These are phyloP conservation scores for Ammopiptanthus mongolicus DNA, from an alignment of 306 rosid genomes.

Conservation along the genomic window DNA sequence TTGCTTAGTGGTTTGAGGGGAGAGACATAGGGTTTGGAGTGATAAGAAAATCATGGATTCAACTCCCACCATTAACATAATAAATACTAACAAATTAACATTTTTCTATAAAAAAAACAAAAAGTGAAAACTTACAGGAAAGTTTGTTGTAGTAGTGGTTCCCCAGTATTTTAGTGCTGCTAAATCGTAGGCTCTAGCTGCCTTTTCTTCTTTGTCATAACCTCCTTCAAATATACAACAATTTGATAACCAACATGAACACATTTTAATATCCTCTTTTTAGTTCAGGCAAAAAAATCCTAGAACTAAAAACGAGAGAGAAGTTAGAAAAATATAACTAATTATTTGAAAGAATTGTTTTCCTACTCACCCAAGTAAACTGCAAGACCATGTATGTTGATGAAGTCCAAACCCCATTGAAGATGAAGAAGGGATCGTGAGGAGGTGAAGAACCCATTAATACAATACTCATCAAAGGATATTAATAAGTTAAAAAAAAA, in stretches of 20 bases:
- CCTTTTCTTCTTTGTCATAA: slow-evolving; percentile 95
- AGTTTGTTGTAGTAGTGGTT: slow-evolving; percentile 86
- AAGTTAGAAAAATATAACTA: not conserved
- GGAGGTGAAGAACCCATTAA: slow-evolving; percentile 3
- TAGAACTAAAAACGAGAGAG: too few relatives aligned
- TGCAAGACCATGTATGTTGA: slow-evolving; percentile 42
- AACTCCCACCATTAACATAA: too few relatives aligned
- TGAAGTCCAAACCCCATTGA: slow-evolving; percentile 19
- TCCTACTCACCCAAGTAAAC: slow-evolving; percentile 80
- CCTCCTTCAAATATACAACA: slow-evolving; percentile 47
- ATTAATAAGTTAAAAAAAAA: not conserved
- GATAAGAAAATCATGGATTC: too few relatives aligned
- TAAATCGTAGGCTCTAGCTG: slow-evolving; percentile 89
- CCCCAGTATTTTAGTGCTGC: slow-evolving; percentile 98
- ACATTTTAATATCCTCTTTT: not conserved
- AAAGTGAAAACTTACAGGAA: slow-evolving; percentile 54
- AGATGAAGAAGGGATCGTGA: not conserved
- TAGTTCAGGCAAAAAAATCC: not conserved
- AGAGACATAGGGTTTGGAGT: too few relatives aligned
- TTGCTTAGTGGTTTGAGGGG: too few relatives aligned
- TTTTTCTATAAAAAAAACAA: not conserved
- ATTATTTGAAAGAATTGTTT: not conserved
- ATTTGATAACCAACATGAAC: not conserved
- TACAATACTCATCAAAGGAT: not conserved
- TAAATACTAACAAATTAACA: too few relatives aligned